A percentile compares a stretch with the other conserved stretches of the same genome.
These are phyloP conservation scores for Hypoxylon sp. DNA, from an alignment of 2,329 filamentous ascomycete genomes.

Conservation along the genomic window DNA sequence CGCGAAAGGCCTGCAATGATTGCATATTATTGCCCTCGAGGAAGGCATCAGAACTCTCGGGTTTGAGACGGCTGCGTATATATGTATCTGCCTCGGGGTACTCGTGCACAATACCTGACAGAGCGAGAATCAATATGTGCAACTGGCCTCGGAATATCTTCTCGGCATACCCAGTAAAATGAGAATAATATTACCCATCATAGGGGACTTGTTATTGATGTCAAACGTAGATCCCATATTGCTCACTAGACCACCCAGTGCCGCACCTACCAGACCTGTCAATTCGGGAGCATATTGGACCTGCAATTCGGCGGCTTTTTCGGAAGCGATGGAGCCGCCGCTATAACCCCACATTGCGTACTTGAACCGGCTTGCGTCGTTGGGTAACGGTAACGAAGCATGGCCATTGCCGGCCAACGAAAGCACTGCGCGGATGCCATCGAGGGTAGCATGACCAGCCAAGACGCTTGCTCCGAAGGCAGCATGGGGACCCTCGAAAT, in stretches of 20 bases:
- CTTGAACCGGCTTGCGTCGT: constrained; percentile 10
- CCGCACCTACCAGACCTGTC: constrained; percentile 58
- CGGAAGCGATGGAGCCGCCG: constrained; percentile 65
- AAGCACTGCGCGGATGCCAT: constrained; percentile 39
- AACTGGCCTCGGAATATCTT: background rate
- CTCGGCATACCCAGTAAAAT: constrained; percentile 46
- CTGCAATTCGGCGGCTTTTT: constrained; percentile 66
- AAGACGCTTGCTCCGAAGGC: constrained; percentile 31
- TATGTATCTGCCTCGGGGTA: constrained; percentile 49
- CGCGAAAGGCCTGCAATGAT: constrained; percentile 40
- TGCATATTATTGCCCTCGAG: constrained; percentile 36
- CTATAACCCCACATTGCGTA: constrained; percentile 66
- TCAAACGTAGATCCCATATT: constrained; percentile 45
- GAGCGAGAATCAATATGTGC: background rate
- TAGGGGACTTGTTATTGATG: constrained; percentile 49
- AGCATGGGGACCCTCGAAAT: constrained; percentile 60
- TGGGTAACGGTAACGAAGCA: constrained; percentile 24
- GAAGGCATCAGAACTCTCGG: constrained; percentile 49
- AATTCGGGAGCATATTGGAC: constrained; percentile 66
- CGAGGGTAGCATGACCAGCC: constrained; percentile 38
- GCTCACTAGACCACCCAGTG: constrained; percentile 58
- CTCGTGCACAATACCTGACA: constrained; percentile 44
- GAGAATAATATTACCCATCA: constrained; percentile 52
- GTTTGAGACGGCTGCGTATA: constrained; percentile 46
- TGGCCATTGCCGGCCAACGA: constrained; percentile 32